phyloP scores from a whole-genome alignment of 1,139 yeast genomes.

The Yamadazyma taylorii region DNA sequence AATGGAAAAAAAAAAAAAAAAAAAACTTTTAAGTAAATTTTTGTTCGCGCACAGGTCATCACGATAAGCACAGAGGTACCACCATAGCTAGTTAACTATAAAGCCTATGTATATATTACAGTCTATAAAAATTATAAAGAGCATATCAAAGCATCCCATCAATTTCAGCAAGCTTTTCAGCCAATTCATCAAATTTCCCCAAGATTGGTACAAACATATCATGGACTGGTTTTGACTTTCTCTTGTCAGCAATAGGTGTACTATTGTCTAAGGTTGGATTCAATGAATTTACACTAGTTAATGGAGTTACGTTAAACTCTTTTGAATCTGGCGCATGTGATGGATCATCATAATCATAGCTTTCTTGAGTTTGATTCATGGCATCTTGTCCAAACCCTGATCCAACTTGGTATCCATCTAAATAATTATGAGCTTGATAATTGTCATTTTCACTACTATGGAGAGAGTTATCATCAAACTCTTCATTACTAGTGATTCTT shows the following conservation, averaged over 20 bases:
- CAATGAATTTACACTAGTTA: constrained; percentile 39
- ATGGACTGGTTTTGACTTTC: constrained; percentile 41
- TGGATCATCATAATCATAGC: constrained; percentile 14
- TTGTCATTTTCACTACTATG: neutral
- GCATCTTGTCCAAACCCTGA: constrained; percentile 11
- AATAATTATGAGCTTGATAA: neutral
- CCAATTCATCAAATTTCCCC: constrained; percentile 47
- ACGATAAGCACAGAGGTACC: too few species aligned
- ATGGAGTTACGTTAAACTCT: constrained; percentile 28
- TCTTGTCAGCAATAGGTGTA: constrained; percentile 14
- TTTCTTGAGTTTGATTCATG: constrained; percentile 18
- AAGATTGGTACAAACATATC: constrained; percentile 48
- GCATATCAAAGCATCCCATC: constrained; percentile 25
- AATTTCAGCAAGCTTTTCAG: constrained; percentile 45
- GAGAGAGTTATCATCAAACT: neutral
- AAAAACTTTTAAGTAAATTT: too few species aligned
- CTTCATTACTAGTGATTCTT: too few species aligned
- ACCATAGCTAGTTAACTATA: too few species aligned
- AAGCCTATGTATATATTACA: neutral
- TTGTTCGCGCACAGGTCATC: too few species aligned
- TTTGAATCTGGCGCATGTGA: constrained; percentile 11
- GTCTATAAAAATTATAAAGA: neutral
- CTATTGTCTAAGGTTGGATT: constrained; percentile 6
- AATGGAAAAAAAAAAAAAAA: too few species aligned
- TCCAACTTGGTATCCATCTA: constrained; percentile 8